phyloP scores from a whole-genome alignment of 2,329 filamentous ascomycete genomes.

The Chaetothyriales sp. region DNA sequence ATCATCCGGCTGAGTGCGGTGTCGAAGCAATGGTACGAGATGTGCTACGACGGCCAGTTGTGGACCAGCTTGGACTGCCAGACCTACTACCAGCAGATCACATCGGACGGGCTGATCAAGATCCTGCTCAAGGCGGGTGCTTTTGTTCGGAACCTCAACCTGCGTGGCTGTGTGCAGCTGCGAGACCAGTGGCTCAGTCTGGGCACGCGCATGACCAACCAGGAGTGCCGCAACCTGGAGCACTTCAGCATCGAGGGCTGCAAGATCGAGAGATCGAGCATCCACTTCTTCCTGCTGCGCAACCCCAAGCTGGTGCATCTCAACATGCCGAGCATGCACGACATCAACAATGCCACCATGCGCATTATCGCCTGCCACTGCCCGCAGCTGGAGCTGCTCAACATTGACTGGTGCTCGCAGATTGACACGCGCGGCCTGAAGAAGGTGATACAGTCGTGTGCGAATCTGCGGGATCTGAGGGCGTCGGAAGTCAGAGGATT shows the following conservation, averaged over 20 bases:
- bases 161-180: conserved; percentile 81
- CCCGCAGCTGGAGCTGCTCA: conserved; percentile 66
- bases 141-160: conserved; percentile 79
- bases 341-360: conserved; percentile 72
- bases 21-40: conserved; percentile 62
- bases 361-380: conserved; percentile 73
- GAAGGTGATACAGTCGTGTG: conserved; percentile 59
- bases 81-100: conserved; percentile 76
- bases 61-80: conserved; percentile 78
- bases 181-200: conserved; percentile 66
- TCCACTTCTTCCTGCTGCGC: conserved; percentile 63
- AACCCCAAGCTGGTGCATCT: conserved; percentile 70
- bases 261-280: conserved; percentile 63
- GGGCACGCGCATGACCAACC: conserved; percentile 52
- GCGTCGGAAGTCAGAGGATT: conserved; percentile 73
- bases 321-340: conserved; percentile 69
- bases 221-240: conserved; percentile 69
- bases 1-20: conserved; percentile 66
- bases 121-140: conserved; percentile 77
- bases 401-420: conserved; percentile 85
- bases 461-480: conserved; percentile 61
- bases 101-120: conserved; percentile 66
- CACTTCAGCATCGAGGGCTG: conserved; percentile 84
- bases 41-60: conserved; percentile 88
- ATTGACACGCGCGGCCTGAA: conserved; percentile 66